Percentiles rank a stretch among this genome's conserved stretches.
Conservation (phyloP, 768 basidiomycete species). For the Tremella yokohamensis region DNA sequence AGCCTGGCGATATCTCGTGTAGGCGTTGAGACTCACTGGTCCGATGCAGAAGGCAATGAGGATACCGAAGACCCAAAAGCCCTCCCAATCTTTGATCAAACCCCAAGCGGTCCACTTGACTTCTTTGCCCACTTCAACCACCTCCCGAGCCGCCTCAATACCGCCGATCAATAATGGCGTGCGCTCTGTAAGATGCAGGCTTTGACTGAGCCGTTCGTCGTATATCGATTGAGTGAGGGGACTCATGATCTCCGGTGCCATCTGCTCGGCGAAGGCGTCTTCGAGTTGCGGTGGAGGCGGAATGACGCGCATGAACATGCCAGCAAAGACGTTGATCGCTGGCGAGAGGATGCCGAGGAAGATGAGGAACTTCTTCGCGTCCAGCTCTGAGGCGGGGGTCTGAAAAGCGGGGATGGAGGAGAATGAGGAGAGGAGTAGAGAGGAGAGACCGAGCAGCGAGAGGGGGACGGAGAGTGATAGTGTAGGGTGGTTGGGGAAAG, state of each 20-base stretch:
- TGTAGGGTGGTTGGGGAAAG: constrained; percentile 48
- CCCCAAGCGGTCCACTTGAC: constrained; percentile 33
- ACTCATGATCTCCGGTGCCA: constrained; percentile 7
- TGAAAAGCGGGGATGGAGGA: constrained; percentile 30
- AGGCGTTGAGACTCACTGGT: constrained; percentile 28
- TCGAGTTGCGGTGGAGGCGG: constrained; percentile 23
- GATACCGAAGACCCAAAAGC: constrained; percentile 48
- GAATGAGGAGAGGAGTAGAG: constrained; percentile 43
- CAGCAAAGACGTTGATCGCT: constrained; percentile 43
- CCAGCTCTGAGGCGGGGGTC: constrained; percentile 23
- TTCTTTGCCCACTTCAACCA: constrained; percentile 35
- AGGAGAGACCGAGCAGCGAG: constrained; percentile 45
- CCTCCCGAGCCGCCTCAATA: constrained; percentile 47
- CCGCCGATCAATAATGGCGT: constrained; percentile 50
- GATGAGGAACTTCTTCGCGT: constrained; percentile 37
- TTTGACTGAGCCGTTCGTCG: constrained; percentile 21
- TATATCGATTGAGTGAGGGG: constrained; percentile 6
- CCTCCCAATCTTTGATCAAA: constrained; percentile 40
- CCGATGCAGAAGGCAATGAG: constrained; percentile 49
- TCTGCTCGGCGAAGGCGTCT: constrained; percentile 12
- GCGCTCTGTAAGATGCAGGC: constrained; percentile 42
- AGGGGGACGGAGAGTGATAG: constrained; percentile 47
- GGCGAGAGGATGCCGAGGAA: constrained; percentile 46
- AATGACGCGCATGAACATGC: constrained; percentile 42
- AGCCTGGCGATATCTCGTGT: not conserved